Conservation (phyloP, 2,329 filamentous ascomycete genomes). For the Exophiala viscosa region DNA sequence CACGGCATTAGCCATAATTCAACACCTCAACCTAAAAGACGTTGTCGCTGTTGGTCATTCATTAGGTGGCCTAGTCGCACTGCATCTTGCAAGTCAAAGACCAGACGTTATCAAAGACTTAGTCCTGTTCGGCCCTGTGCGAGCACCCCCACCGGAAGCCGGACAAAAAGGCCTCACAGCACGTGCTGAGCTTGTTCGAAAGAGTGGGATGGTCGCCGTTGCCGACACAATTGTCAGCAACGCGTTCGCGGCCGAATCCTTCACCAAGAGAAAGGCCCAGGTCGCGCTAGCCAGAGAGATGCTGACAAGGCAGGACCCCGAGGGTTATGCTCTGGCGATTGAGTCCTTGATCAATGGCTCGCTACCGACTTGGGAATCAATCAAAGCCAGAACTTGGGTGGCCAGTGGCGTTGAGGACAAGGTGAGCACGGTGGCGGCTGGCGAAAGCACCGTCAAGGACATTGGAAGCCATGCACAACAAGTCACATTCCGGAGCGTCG, state of each 20-base stretch:
- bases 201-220: slow-evolving; percentile 40
- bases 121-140: slow-evolving; percentile 47
- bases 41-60: slow-evolving; percentile 38
- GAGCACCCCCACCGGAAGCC: slow-evolving; percentile 39
- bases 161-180: slow-evolving; percentile 31
- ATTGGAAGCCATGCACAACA: slow-evolving; percentile 23
- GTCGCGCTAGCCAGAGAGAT: slow-evolving; percentile 6
- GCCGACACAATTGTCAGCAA: slow-evolving; percentile 37
- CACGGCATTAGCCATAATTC: neutral
- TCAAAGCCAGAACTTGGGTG: slow-evolving; percentile 37
- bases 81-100: slow-evolving; percentile 39
- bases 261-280: neutral
- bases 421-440: slow-evolving; percentile 37
- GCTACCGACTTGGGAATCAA: neutral
- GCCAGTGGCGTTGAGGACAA: slow-evolving; percentile 47
- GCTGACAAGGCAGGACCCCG: slow-evolving; percentile 40
- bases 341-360: slow-evolving; percentile 41
- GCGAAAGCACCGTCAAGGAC: slow-evolving; percentile 29
- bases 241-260: slow-evolving; percentile 6
- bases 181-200: slow-evolving; percentile 41
- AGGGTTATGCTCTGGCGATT: slow-evolving; percentile 54
- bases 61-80: slow-evolving; percentile 49
- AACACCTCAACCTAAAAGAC: slow-evolving; percentile 36
- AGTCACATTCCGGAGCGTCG: slow-evolving; percentile 32
- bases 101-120: slow-evolving; percentile 42